These are phyloP conservation scores for Fomitopsis pinicola DNA, from an alignment of 1,284 basidiomycete species.

Conservation along the genomic window DNA sequence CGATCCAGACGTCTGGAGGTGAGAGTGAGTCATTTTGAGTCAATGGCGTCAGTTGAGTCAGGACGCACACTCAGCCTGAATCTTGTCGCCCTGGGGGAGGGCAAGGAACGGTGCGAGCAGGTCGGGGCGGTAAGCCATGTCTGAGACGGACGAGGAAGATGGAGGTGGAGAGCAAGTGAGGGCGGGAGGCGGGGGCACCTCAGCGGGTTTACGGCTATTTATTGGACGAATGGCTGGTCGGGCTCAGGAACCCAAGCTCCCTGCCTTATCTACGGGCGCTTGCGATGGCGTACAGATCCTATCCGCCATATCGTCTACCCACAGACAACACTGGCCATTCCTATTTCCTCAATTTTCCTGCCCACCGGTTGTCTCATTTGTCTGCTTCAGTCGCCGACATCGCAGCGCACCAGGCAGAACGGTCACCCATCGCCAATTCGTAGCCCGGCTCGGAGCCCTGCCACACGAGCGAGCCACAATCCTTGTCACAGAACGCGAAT, in stretches of 20 bases:
- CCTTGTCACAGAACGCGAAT: neutral
- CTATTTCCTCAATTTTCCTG: neutral
- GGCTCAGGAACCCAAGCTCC: neutral
- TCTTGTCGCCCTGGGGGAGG: slow-evolving; percentile 79
- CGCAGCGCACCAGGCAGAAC: neutral
- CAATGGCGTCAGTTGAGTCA: slow-evolving; percentile 2
- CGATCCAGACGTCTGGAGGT: slow-evolving; percentile 87
- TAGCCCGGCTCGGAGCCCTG: neutral
- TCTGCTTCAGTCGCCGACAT: too few species aligned
- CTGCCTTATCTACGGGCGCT: neutral
- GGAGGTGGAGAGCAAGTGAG: slow-evolving; percentile 5
- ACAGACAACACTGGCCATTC: neutral
- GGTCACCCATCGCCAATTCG: neutral
- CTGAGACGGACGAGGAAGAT: slow-evolving; percentile 8
- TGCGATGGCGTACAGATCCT: neutral
- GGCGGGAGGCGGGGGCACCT: neutral
- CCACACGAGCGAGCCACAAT: neutral
- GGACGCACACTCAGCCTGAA: slow-evolving; percentile 86
- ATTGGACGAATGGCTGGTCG: neutral
- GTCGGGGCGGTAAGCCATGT: slow-evolving; percentile 65
- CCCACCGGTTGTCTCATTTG: neutral
- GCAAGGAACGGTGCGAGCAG: slow-evolving; percentile 85
- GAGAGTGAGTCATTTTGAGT: slow-evolving; percentile 20
- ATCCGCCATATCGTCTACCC: neutral
- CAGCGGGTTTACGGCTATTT: slow-evolving; percentile 8